These are phyloP conservation scores for Fusarium ambrosium DNA, from an alignment of 2,329 filamentous ascomycete genomes.

Conservation along the genomic window DNA sequence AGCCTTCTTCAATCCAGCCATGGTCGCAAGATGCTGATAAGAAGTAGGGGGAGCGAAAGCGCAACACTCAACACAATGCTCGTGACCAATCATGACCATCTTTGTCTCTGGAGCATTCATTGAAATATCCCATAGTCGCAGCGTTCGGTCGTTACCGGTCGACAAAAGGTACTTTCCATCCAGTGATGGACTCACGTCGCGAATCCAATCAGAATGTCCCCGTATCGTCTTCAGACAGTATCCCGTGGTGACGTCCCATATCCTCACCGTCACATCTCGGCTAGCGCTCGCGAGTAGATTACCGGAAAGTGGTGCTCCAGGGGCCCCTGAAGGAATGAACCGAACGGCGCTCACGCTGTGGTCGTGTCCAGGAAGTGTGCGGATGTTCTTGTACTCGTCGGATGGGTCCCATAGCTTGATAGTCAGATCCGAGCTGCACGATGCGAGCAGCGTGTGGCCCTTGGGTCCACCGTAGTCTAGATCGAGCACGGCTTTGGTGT, in stretches of 20 bases:
- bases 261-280: conserved; percentile 84
- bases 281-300: conserved; percentile 90
- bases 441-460: conserved; percentile 74
- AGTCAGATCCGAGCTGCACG: conserved; percentile 88
- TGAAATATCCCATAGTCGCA: conserved; percentile 87
- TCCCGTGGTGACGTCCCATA: conserved; percentile 95
- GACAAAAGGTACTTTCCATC: conserved; percentile 89
- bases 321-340: conserved; percentile 87
- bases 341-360: conserved; percentile 91
- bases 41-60: conserved; percentile 84
- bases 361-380: conserved; percentile 90
- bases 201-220: conserved; percentile 92
- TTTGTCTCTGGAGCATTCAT: conserved; percentile 76
- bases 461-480: conserved; percentile 89
- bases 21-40: conserved; percentile 80
- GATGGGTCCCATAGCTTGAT: conserved; percentile 96
- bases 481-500: conserved; percentile 88
- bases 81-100: conserved; percentile 85
- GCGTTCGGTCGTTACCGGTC: conserved; percentile 84
- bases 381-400: conserved; percentile 95
- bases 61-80: conserved; percentile 88
- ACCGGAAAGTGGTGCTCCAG: conserved; percentile 81
- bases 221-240: conserved; percentile 92
- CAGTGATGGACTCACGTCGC: conserved; percentile 84
- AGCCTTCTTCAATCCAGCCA: conserved; percentile 87